Conservation (phyloP, 345 rosid species). For the Eucalyptus tenuipes region DNA sequence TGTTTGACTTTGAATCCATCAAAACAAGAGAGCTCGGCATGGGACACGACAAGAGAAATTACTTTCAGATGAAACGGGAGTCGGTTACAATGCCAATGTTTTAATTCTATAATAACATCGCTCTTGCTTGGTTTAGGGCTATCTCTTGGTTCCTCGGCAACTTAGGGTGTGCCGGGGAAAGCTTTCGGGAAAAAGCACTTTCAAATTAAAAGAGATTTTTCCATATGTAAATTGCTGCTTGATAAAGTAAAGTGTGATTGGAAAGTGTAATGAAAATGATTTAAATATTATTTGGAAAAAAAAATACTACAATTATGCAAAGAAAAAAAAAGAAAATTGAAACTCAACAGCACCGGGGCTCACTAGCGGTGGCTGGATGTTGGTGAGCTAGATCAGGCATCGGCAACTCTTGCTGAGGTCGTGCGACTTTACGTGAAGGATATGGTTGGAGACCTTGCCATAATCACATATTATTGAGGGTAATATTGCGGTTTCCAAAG, state of each 20-base stretch:
- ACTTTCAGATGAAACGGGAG: rapidly evolving
- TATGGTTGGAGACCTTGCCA: neutral
- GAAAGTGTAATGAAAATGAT: neutral
- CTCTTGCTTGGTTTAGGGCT: neutral
- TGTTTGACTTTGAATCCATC: neutral
- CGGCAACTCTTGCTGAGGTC: rapidly evolving
- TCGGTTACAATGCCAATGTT: neutral
- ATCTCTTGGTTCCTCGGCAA: rapidly evolving
- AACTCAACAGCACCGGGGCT: rapidly evolving
- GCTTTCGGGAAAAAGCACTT: neutral
- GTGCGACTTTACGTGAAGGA: rapidly evolving
- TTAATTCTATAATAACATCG: neutral
- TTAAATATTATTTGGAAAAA: no score
- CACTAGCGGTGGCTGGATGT: rapidly evolving
- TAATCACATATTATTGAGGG: neutral
- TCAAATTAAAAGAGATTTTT: no score
- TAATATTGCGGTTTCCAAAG: no score
- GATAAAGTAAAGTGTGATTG: no score
- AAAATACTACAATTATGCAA: rapidly evolving
- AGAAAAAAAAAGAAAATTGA: neutral
- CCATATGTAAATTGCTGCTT: rapidly evolving
- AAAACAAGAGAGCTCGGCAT: neutral
- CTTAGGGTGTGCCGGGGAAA: neutral
- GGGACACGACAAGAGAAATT: neutral
- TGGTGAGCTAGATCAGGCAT: neutral